Evolutionary conservation across 2,329 filamentous ascomycete species (phyloP).

Genomic region (Nothophoma quercina): DNA sequence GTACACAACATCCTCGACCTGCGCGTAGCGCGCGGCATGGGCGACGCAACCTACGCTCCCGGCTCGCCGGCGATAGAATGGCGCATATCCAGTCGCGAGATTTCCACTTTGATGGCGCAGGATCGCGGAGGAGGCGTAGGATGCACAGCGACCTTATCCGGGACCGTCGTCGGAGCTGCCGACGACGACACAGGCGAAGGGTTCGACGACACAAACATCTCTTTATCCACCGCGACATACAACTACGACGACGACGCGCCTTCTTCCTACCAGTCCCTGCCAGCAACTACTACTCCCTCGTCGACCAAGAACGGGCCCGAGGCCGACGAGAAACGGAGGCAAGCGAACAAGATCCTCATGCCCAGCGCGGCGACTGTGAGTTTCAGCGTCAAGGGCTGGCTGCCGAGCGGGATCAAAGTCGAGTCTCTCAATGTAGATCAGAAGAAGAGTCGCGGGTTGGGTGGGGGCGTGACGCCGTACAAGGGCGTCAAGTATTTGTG

Average conservation of each 20-base stretch:
- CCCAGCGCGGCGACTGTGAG: constrained; percentile 55
- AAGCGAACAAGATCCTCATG: constrained; percentile 63
- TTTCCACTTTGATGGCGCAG: constrained; percentile 56
- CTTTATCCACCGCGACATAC: constrained; percentile 34
- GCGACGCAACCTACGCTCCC: constrained; percentile 82
- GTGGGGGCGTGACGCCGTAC: constrained; percentile 89
- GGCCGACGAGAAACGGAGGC: constrained; percentile 62
- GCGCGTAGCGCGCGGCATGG: constrained; percentile 76
- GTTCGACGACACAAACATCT: constrained; percentile 46
- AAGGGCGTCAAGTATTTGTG: constrained; percentile 99
- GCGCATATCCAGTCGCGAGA: constrained; percentile 80
- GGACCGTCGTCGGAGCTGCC: constrained; percentile 74
- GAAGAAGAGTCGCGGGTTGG: constrained; percentile 84
- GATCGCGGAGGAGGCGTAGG: constrained; percentile 60
- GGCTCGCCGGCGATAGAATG: constrained; percentile 79
- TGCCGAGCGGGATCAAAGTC: constrained; percentile 70
- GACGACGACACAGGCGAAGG: constrained; percentile 53
- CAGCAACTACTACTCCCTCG: not conserved
- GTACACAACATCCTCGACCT: constrained; percentile 87
- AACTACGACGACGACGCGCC: constrained; percentile 43
- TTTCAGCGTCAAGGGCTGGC: constrained; percentile 67
- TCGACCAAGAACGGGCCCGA: not conserved
- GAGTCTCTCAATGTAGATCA: constrained; percentile 69
- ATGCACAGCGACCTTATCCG: constrained; percentile 76
- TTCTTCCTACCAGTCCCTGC: constrained; percentile 38